These are phyloP conservation scores for Phytophthora sansomeana DNA, from an alignment of 352 stramenopile species.

Conservation along the genomic window DNA sequence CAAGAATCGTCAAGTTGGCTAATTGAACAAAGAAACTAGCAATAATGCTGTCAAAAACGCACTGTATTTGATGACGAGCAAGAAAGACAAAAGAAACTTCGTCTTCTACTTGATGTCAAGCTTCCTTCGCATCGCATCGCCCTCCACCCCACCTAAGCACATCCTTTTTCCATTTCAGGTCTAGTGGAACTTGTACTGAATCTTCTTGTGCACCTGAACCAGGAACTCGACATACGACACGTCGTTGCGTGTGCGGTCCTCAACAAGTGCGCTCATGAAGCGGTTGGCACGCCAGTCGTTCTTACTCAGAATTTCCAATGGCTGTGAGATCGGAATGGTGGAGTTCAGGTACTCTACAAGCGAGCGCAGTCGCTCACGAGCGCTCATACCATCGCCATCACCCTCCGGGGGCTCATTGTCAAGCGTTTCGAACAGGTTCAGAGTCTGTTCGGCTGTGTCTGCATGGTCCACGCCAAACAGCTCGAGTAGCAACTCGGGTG, in stretches of 20 bases:
- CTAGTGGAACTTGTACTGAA: slow-evolving; percentile 92
- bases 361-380: slow-evolving; percentile 71
- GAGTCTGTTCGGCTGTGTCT: slow-evolving; percentile 76
- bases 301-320: slow-evolving; percentile 86
- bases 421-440: slow-evolving; percentile 73
- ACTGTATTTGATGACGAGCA: slow-evolving; percentile 40
- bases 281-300: slow-evolving; percentile 85
- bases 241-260: slow-evolving; percentile 88
- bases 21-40: slow-evolving; percentile 15
- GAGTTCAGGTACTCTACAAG: slow-evolving; percentile 85
- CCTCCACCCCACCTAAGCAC: slow-evolving; percentile 13
- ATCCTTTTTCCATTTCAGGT: slow-evolving; percentile 22
- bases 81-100: slow-evolving; percentile 18
- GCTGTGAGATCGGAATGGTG: slow-evolving; percentile 84
- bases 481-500: slow-evolving; percentile 74
- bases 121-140: slow-evolving; percentile 31
- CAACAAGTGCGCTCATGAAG: slow-evolving; percentile 89
- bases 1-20: background rate
- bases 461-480: slow-evolving; percentile 88
- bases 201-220: slow-evolving; percentile 92
- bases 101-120: slow-evolving; percentile 30
- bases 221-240: slow-evolving; percentile 92
- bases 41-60: slow-evolving; percentile 36
- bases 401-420: slow-evolving; percentile 50
- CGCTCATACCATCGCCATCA: slow-evolving; percentile 51